phyloP scores from a whole-genome alignment of 345 rosid species.

The Moricandia moricandioides region DNA sequence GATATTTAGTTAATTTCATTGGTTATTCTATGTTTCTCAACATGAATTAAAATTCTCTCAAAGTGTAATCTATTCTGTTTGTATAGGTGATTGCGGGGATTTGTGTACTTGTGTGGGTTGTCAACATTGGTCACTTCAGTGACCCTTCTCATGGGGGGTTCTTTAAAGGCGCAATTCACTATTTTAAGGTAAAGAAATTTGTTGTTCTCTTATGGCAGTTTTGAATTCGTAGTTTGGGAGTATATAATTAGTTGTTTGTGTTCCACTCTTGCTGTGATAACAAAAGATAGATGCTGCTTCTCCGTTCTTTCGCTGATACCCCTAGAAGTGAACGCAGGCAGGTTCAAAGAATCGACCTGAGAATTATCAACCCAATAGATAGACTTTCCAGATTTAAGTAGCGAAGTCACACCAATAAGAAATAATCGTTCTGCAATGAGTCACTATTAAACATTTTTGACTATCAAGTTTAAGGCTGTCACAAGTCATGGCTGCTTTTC shows the following conservation, averaged over 20 bases:
- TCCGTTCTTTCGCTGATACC: constrained; percentile 11
- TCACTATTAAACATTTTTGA: constrained; percentile 1
- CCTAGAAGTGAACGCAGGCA: not conserved
- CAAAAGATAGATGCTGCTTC: constrained; percentile 11
- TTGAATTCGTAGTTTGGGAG: constrained; percentile 6
- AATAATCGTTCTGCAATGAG: not conserved
- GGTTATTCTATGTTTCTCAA: constrained; percentile 4
- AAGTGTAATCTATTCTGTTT: constrained; percentile 18
- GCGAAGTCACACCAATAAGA: constrained; percentile 8
- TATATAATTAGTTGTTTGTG: constrained; percentile 7
- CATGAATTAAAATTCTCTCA: constrained; percentile 3
- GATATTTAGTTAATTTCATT: constrained; percentile 6
- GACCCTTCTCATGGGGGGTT: constrained; percentile 98
- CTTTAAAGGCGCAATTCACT: constrained; percentile 94
- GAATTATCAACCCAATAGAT: not conserved
- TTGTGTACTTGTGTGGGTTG: constrained; percentile 94
- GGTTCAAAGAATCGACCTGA: not conserved
- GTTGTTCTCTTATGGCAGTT: not conserved
- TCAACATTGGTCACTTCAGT: constrained; percentile 93
- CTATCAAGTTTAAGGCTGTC: constrained; percentile 6
- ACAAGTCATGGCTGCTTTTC: constrained; percentile 3
- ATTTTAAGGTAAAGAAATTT: constrained; percentile 71
- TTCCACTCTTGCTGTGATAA: constrained; percentile 8
- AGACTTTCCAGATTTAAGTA: constrained; percentile 9
- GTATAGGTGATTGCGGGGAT: constrained; percentile 96